Base-by-base conservation (phyloP, 176 grass and related monocot genomes). In the Chloris gayana region DNA sequence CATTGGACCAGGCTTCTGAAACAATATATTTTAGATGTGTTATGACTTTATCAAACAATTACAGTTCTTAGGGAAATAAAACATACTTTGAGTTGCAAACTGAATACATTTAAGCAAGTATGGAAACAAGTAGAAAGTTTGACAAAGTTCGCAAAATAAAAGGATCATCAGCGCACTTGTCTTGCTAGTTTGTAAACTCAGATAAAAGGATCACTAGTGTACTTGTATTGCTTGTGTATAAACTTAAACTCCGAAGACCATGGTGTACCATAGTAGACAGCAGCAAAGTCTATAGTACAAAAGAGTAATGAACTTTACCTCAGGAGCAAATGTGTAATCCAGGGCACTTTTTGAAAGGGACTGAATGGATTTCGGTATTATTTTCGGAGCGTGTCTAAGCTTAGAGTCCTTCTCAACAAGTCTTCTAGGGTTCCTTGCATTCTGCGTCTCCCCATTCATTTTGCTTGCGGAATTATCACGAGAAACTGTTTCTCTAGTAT, bases 1-100 rank as follows among this genome's bases (percentile, higher is more conserved):
- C 37, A 58, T 53, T 41, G 82, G 67, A 73, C 10, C 58, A 87
- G 78, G 72, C 50, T 67, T 81, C 89, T 95, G 89, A 82, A 85
- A 88, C 56, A 18, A 15, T 88, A 73, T 45, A 78, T 50, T 53
- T 45, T 76, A 64, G 60, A 80, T 31, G 31, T 39, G n/a, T 81
- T 72, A 62, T 38, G 14, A 74, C 17, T 73, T 88, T 54, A 81
- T 60, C 60, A 83, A 88, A 85, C 9, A 47, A 78, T 51, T 47
- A 46, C 65, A 50, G 26, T 57, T 51, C 37, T 24, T 9, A 19
- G 13, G 25, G 45, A 75, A n/a, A 64, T 7, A 33, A 80, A 70
- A 7, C 14, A 62, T 34, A n/a, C 29, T 14, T 17, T 83, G 27
- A 57, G 45, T 10, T 30, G 57, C 29, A 70, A 84, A 29, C 50